Conservation (phyloP, 495 filamentous ascomycete species). For the Collariella sp. region DNA sequence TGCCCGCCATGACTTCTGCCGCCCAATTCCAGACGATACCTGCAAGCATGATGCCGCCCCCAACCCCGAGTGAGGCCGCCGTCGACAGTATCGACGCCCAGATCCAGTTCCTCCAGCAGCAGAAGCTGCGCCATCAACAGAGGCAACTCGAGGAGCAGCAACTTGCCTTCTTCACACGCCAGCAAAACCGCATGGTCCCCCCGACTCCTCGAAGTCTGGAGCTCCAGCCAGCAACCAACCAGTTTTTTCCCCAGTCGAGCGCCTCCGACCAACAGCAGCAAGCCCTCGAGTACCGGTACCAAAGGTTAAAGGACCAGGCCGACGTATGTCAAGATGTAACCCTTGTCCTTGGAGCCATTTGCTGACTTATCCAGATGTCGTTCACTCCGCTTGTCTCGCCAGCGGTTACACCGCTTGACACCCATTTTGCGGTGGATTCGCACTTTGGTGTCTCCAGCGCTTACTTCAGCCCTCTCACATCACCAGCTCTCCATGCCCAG, state of each 20-base stretch:
- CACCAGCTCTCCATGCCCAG: conserved; percentile 81
- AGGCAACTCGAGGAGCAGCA: conserved; percentile 51
- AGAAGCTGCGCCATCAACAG: conserved; percentile 44
- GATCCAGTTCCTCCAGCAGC: conserved; percentile 56
- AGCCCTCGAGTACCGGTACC: conserved; percentile 62
- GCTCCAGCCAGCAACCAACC: conserved; percentile 58
- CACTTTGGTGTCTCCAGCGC: conserved; percentile 80
- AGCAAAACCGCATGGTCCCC: conserved; percentile 61
- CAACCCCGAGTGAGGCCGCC: conserved; percentile 36
- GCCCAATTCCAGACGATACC: conserved; percentile 33
- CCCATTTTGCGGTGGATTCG: conserved; percentile 65
- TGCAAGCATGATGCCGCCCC: conserved; percentile 37
- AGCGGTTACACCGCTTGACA: conserved; percentile 84
- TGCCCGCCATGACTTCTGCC: conserved; percentile 39
- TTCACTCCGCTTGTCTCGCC: conserved; percentile 95
- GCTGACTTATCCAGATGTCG: conserved; percentile 53
- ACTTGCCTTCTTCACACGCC: conserved; percentile 42
- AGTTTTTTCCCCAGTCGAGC: conserved; percentile 36
- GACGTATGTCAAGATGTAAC: conserved; percentile 49
- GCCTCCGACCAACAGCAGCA: conserved; percentile 47
- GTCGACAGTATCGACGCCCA: conserved; percentile 48
- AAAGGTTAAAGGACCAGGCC: conserved; percentile 63
- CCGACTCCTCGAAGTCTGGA: conserved; percentile 92
- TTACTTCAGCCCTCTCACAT: conserved; percentile 89
- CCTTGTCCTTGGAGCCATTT: conserved; percentile 1